These are phyloP conservation scores for Ganoderma resinaceum DNA, from an alignment of 1,284 basidiomycete species.

Conservation along the genomic window DNA sequence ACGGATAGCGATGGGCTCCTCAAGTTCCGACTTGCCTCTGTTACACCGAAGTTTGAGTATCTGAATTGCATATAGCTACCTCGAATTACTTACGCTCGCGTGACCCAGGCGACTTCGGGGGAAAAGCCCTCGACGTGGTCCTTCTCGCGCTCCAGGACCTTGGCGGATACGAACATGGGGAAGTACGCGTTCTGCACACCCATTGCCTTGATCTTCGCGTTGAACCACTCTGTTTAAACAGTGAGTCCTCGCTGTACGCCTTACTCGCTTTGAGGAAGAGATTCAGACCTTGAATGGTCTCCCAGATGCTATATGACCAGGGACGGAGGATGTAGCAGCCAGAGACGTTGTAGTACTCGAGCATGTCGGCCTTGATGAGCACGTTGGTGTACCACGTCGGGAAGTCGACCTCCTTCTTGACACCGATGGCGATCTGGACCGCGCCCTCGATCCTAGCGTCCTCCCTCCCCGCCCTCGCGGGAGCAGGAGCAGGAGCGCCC, in stretches of 20 bases:
- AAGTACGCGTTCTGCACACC: constrained; percentile 99
- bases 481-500: constrained; percentile 42
- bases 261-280: background rate
- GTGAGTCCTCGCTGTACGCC: background rate
- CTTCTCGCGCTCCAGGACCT: constrained; percentile 96
- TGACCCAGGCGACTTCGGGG: constrained; percentile 99
- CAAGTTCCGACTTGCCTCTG: constrained; percentile 92
- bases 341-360: constrained; percentile 99
- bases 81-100: constrained; percentile 77
- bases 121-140: constrained; percentile 99
- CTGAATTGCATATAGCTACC: background rate
- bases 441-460: constrained; percentile 87
- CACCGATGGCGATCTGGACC: constrained; percentile 90
- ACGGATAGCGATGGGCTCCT: constrained; percentile 97
- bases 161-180: constrained; percentile 97
- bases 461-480: constrained; percentile 66
- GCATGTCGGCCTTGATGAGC: constrained; percentile 98
- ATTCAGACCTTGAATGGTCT: constrained; percentile 84
- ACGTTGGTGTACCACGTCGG: constrained; percentile 95
- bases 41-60: background rate
- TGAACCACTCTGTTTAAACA: constrained; percentile 82
- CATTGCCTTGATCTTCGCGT: constrained; percentile 90
- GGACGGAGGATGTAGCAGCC: constrained; percentile 99
- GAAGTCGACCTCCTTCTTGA: constrained; percentile 96
- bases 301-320: constrained; percentile 98